These are phyloP conservation scores for Fraxinus ornus DNA, from an alignment of 305 asterid genomes.

Conservation along the genomic window DNA sequence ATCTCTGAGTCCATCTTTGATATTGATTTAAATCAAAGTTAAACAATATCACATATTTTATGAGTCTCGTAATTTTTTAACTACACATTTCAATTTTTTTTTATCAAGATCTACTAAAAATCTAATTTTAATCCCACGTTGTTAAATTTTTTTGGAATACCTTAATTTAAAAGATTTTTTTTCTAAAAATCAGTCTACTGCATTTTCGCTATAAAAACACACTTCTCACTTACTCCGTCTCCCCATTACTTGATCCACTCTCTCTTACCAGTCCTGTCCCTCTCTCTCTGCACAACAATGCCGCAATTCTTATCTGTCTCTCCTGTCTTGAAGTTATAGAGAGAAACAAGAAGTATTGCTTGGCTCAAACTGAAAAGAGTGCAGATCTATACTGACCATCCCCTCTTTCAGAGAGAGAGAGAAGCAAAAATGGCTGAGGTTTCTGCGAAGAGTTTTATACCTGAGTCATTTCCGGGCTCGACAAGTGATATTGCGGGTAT, in stretches of 20 bases:
- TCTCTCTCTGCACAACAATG: constrained; percentile 38
- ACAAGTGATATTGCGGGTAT: constrained; percentile 51
- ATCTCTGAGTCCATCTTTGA: neutral
- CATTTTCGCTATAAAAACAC: constrained; percentile 54
- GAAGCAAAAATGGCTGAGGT: constrained; percentile 52
- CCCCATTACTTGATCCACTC: constrained; percentile 49
- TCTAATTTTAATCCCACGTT: too few species aligned
- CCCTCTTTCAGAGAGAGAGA: constrained; percentile 18
- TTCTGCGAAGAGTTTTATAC: constrained; percentile 44
- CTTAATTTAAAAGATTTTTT: too few species aligned
- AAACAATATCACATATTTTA: too few species aligned
- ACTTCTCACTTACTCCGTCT: constrained; percentile 32
- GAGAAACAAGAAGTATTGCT: constrained; percentile 28
- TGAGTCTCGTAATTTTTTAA: too few species aligned
- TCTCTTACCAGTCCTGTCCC: constrained; percentile 7
- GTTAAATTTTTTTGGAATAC: neutral
- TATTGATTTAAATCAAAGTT: too few species aligned
- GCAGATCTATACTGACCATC: constrained; percentile 26
- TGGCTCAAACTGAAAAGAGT: constrained; percentile 11
- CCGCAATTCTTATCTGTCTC: constrained; percentile 39
- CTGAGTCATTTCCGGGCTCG: constrained; percentile 52
- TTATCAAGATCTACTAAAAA: too few species aligned
- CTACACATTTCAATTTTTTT: too few species aligned
- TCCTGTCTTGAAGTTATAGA: constrained; percentile 22
- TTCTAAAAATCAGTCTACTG: constrained; percentile 4